Evolutionary conservation across 305 asterid genomes (phyloP), one percentile per base, ranked within the genome.

Genomic region (Withania somnifera): DNA sequence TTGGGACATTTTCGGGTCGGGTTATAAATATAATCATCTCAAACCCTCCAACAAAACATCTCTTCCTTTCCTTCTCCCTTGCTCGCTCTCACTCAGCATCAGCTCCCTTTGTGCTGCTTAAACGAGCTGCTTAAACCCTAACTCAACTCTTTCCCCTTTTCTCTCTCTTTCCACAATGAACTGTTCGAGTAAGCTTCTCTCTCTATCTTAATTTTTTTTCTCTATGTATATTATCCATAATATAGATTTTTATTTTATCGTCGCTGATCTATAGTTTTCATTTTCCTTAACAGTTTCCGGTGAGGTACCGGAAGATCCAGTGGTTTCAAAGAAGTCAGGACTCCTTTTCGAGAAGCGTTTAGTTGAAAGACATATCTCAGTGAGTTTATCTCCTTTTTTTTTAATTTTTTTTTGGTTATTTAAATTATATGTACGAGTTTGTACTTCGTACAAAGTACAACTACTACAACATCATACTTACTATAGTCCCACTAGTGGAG

Each of bases 231-330:
- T 64, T 30, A n/a, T 64, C 38, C 13, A 17, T 42, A 32, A 28
- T 38, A 28, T 32, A 79, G 8, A 63, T 38, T 10, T 34, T 22
- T 24, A 51, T 73, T 51, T 77, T n/a, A 2, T 78, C 68, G 67
- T 79, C 83, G 78, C 87, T 86, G 87, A 88, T 81, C 51, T 84
- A 57, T 42, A 32, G 47, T 10, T 45, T 14, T 50, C 14, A 9
- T 2, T 8, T 71, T 38, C 1, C 7, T 38, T 7, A 84, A n/a
- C 90, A 96, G 99, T 94, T 90, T 94, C 98, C 84, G 99, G 99
- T 85, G 99, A 96, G 92, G 98, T 93, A 87, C 99, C 99, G 90
- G 98, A 91, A 90, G 98, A 96, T 76, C 97, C 99, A 32, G 98
- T 94, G 66, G 93, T 94, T 80, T 90, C 98, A 28, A 91, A 84